Evolutionary conservation across 2,329 filamentous ascomycete species (phyloP), one percentile per base, ranked within the genome.

Genomic region (Byssothecium circinans): DNA sequence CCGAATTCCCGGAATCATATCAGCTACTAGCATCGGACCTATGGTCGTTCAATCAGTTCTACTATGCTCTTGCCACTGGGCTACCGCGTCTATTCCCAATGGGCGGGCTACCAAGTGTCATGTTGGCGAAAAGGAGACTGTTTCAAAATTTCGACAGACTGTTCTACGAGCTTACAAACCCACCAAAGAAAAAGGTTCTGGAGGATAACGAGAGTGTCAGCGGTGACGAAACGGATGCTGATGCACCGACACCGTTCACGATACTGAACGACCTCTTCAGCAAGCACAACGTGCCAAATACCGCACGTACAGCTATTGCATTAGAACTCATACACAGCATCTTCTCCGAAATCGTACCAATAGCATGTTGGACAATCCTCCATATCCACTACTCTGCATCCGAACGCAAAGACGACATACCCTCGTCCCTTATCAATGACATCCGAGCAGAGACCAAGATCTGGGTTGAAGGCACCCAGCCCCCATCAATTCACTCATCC

Each of bases 1-100:
- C 76, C 76, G 41, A 80, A 75, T 58, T 80, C 75, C 81, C 2
- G 56, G 75, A 58, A 69, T 83, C 52, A 60, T 69, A 70, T 27
- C 62, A 67, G 42, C 51, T 70, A 14, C 50, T 71, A 12, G 63
- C 83, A 15, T 71, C 77, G 2, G 81, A 85, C 57, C 57, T 86
- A 3, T 81, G 79, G 64, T 73, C 68, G 5, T 68, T 86, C 50
- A 81, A 85, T 53, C 64, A 68, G 17, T 77, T 76, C 4, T 81
- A 83, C 58, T 74, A 77, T 36, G 73, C 75, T 17, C 71, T 86
- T 22, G 70, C 80, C 2, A 71, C 78, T 8, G 83, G 83, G 0
- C 60, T 82, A 4, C 81, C 82, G 12, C 74, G 78, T 18, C 81
- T 79, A 72, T 62, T 78, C 15, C 82, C 82, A 3, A 69, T 80